Evolutionary conservation across 352 stramenopile genomes (phyloP).

Genomic region (Aphanomyces stellatus): DNA sequence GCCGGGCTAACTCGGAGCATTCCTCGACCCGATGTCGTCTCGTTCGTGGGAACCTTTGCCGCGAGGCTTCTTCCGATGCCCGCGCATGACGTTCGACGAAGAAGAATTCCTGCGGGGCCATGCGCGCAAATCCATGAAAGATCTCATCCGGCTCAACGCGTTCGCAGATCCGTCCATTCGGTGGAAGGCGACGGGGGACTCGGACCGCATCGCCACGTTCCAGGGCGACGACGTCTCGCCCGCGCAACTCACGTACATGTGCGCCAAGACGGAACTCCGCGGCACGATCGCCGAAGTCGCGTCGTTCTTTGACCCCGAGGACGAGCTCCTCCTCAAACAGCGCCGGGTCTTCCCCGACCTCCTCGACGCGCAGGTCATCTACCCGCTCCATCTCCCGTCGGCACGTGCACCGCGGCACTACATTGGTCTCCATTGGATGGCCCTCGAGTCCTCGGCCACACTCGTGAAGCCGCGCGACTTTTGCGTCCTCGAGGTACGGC

Average conservation of each 20-base stretch:
- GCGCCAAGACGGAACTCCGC: conserved; percentile 15
- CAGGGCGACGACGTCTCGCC: background rate
- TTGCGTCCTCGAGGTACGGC: conserved; percentile 9
- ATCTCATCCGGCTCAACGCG: conserved; percentile 2
- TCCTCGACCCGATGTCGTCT: background rate
- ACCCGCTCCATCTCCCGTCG: background rate
- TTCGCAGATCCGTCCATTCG: conserved; percentile 3
- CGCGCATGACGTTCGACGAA: conserved; percentile 4
- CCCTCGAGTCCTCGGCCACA: background rate
- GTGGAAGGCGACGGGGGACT: background rate
- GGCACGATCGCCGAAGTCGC: background rate
- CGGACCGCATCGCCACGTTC: background rate
- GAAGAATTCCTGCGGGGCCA: background rate
- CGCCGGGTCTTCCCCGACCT: conserved; percentile 2
- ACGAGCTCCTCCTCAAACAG: background rate
- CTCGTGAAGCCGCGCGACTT: conserved; percentile 12
- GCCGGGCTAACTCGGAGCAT: background rate
- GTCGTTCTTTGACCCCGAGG: background rate
- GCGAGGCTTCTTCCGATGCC: background rate
- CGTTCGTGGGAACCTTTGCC: conserved; percentile 1
- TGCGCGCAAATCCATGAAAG: conserved; percentile 1
- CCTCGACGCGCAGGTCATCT: conserved; percentile 3
- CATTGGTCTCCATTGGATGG: conserved; percentile 6
- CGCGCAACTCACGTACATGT: conserved; percentile 5
- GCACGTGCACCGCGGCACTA: conserved; percentile 8